Conservation (phyloP, 305 asterid species). For the Fraxinus floribunda region DNA sequence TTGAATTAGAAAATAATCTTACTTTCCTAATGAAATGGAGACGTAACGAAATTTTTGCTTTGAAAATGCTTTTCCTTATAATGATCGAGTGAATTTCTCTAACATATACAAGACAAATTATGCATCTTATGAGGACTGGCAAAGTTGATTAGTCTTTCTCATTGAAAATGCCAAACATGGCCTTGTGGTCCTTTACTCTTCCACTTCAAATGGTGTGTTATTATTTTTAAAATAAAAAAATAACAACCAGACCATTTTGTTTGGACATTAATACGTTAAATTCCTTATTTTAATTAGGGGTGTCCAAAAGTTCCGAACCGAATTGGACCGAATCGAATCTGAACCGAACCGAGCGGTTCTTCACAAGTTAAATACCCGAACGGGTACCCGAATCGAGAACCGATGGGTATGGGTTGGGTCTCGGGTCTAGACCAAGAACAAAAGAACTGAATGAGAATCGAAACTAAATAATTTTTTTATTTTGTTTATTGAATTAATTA, state of each 20-base stretch:
- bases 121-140: slow-evolving; percentile 10
- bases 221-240: background rate
- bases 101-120: slow-evolving; percentile 6
- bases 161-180: slow-evolving; percentile 20
- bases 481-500: no score
- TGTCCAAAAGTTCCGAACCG: no score
- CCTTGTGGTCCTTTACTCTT: slow-evolving; percentile 39
- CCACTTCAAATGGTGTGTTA: background rate
- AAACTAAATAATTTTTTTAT: no score
- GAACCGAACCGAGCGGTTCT: no score
- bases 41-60: background rate
- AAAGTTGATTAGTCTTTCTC: slow-evolving; percentile 35
- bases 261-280: background rate
- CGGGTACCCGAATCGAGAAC: no score
- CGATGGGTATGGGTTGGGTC: no score
- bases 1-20: background rate
- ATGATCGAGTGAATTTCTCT: background rate
- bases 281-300: background rate
- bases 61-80: background rate
- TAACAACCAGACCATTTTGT: background rate
- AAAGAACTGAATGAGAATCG: no score
- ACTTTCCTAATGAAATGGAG: slow-evolving; percentile 10
- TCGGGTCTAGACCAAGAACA: no score
- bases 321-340: no score
- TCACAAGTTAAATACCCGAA: no score